These are phyloP conservation scores for Isoetes engelmannii DNA, from an alignment of 83 land plant genomes.

Conservation along the genomic window DNA sequence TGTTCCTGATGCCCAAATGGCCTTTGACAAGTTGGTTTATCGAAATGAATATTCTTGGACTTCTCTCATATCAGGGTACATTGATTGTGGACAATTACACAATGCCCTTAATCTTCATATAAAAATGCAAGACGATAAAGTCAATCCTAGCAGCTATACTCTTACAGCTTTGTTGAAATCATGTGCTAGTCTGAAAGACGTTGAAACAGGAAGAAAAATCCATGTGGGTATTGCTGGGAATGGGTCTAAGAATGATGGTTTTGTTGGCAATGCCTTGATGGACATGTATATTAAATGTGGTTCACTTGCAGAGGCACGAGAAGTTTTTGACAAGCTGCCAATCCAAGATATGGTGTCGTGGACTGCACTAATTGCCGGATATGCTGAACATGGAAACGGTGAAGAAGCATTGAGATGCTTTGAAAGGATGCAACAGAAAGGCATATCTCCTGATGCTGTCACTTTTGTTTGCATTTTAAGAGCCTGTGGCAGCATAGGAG, in stretches of 20 bases:
- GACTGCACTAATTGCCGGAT: slow-evolving; percentile 5
- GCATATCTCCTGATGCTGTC: background rate
- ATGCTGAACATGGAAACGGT: background rate
- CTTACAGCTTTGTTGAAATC: background rate
- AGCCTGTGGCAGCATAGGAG: background rate
- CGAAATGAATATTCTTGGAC: slow-evolving; percentile 13
- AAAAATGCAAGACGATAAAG: background rate
- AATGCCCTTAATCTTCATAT: background rate
- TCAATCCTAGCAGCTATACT: background rate
- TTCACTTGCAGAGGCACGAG: background rate
- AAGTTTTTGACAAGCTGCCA: slow-evolving; percentile 11
- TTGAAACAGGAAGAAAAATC: no score
- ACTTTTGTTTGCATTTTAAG: slow-evolving; percentile 2
- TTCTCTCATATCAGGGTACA: background rate
- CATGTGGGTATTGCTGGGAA: no score
- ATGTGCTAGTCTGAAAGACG: background rate
- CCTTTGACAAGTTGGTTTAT: background rate
- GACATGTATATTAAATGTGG: slow-evolving; percentile 8
- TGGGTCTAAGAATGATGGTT: background rate
- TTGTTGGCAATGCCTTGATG: slow-evolving; percentile 8
- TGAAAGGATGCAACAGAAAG: slow-evolving; percentile 3
- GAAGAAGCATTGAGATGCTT: slow-evolving; percentile 2
- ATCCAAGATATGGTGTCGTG: background rate
- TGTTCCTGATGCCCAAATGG: background rate
- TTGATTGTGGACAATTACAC: background rate